These are phyloP conservation scores for Eleusine coracana DNA, from an alignment of 176 grass and related monocot species.

Conservation along the genomic window DNA sequence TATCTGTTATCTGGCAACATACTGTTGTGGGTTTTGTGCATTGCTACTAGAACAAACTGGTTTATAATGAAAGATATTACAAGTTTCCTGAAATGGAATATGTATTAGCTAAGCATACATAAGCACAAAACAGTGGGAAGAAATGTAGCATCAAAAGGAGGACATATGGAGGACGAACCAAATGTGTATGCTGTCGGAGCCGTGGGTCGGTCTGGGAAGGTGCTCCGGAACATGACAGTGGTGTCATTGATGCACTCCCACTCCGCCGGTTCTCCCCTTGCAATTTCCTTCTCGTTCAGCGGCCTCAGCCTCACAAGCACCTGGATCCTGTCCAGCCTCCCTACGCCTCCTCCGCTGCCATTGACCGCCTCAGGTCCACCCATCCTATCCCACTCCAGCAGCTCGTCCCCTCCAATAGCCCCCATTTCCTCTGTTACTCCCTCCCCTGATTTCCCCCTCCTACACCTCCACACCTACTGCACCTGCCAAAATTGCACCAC, in stretches of 20 bases:
- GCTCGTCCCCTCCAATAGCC: constrained; percentile 60
- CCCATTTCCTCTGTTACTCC: constrained; percentile 56
- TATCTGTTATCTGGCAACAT: neutral
- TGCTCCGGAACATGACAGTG: constrained; percentile 85
- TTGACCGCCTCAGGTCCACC: constrained; percentile 39
- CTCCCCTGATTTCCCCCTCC: neutral
- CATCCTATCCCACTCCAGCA: constrained; percentile 56
- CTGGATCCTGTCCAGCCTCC: constrained; percentile 79
- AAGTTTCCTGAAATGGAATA: neutral
- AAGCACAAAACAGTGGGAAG: constrained; percentile 10
- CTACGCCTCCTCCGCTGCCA: neutral
- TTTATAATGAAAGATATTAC: neutral
- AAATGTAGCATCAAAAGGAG: constrained; percentile 6
- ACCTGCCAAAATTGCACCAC: constrained; percentile 41
- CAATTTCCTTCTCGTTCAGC: constrained; percentile 79
- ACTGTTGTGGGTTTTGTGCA: neutral
- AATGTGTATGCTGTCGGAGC: constrained; percentile 79
- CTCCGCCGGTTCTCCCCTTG: constrained; percentile 67
- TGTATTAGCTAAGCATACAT: constrained; percentile 9
- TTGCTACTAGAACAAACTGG: neutral
- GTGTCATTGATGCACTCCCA: constrained; percentile 99
- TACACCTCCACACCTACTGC: constrained; percentile 40
- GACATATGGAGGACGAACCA: constrained; percentile 56
- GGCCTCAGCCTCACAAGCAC: constrained; percentile 90
- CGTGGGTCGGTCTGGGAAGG: constrained; percentile 70